These are phyloP conservation scores for Hibiscus mutabilis DNA, from an alignment of 345 rosid species.

Conservation along the genomic window DNA sequence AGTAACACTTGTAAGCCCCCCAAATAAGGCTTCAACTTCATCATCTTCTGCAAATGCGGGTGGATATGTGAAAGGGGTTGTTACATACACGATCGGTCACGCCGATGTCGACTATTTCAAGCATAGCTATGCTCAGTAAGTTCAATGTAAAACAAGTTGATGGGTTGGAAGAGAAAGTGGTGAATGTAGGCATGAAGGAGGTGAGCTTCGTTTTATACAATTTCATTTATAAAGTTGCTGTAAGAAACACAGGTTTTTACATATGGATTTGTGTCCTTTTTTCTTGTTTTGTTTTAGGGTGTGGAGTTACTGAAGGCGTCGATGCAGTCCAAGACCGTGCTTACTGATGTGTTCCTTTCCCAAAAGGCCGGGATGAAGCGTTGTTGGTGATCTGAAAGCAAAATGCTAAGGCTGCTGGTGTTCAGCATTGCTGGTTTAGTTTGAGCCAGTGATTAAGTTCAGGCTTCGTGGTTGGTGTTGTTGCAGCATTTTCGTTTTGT, in stretches of 20 bases:
- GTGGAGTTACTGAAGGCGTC: neutral
- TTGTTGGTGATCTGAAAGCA: neutral
- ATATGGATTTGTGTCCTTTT: neutral
- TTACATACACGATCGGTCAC: constrained; percentile 22
- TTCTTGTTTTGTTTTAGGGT: neutral
- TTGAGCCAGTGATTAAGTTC: too few species aligned
- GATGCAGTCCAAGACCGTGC: neutral
- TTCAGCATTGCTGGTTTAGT: neutral
- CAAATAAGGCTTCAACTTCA: neutral
- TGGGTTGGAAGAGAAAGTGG: constrained; percentile 1
- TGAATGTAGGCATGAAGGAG: neutral
- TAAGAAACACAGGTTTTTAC: neutral
- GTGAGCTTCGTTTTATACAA: neutral
- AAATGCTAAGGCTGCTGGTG: neutral
- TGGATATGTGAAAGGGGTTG: constrained; percentile 26
- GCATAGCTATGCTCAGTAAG: constrained; percentile 11
- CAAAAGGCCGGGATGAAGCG: neutral
- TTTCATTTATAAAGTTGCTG: neutral
- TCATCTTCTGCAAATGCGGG: neutral
- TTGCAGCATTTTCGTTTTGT: neutral
- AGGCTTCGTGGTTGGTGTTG: neutral
- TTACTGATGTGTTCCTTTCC: neutral
- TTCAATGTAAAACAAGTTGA: constrained; percentile 1
- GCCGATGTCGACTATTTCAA: constrained; percentile 24
- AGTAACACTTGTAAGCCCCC: neutral